Evolutionary conservation across 805 yeast genomes (phyloP), one percentile per base, ranked within the genome.

Genomic region (Kodamaea fukazawae): DNA sequence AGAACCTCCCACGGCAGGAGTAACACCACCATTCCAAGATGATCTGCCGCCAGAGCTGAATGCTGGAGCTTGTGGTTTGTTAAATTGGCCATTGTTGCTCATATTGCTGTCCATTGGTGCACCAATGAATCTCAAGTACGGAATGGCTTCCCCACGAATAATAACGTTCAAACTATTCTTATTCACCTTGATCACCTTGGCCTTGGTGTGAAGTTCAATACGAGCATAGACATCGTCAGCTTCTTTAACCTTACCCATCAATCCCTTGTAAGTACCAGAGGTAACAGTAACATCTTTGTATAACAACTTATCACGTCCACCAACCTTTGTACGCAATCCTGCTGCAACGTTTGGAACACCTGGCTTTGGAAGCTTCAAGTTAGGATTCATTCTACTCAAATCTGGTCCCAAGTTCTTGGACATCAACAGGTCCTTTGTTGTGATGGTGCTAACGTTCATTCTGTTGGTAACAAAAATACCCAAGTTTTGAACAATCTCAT

Each of bases 201-300:
- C 82, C 50, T 90, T 90, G 18, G 96, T 86, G 61, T 93, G 98
- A 48, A 93, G 74, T 65, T 93, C 99, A 32, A 93, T 86, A 44
- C 97, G 78, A 1, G 97, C 98, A 50, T 76, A 78, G 10, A 84
- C 84, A 46, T 95, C 99, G 53, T 88, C 93, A 7, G 96, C 88
- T 58, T 93, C 98, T 50, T 86, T 84, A 31, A 93, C 87, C 48
- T 87, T 85, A 59, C 99, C 99, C 67, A 83, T 81, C 50, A 88
- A 79, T 33, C 99, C 98, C 66, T 93, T 93, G 61, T 91, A 88
- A 22, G 95, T 93, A n/a, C 96, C 88, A 55, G 85, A 81, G 28
- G 86, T 78, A 35, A 93, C 85, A 48, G 88, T 79, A 15, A 93
- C 96, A 43, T 84, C 83, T 56, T 87, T 88, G 50, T 87, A 85